Conservation (phyloP, 2,329 filamentous ascomycete species). For the Calonectria honghensis region DNA sequence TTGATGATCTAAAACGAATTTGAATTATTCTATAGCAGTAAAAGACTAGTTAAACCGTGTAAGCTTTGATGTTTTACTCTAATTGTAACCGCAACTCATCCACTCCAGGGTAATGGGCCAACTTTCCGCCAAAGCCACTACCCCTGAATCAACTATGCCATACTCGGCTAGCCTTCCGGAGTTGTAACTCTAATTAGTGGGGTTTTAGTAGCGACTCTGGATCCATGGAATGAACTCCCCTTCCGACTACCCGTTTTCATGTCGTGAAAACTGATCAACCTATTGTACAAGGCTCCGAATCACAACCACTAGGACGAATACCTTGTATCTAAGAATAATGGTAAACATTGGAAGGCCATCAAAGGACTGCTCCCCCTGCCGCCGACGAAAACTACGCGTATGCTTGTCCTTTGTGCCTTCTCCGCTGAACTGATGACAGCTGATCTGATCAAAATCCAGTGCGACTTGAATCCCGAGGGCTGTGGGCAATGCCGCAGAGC, state of each 20-base stretch:
- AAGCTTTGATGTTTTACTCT: neutral
- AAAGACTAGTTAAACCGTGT: neutral
- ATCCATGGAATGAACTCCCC: neutral
- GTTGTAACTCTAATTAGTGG: conserved; percentile 12
- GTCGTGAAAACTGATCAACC: neutral
- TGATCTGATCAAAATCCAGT: neutral
- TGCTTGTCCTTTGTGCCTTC: neutral
- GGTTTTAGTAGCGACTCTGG: no score
- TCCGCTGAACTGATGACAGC: neutral
- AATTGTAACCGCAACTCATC: neutral
- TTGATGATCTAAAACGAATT: neutral
- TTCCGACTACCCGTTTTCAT: neutral
- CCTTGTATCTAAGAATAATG: neutral
- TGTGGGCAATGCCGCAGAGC: conserved; percentile 54
- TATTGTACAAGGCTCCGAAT: neutral
- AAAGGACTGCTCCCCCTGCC: conserved; percentile 15
- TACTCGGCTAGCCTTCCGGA: conserved; percentile 20
- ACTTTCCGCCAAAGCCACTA: neutral
- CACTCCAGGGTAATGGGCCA: neutral
- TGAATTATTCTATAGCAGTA: neutral
- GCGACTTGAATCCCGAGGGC: conserved; percentile 24
- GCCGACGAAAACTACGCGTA: conserved; percentile 28
- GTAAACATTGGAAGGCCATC: conserved; percentile 23
- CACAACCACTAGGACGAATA: neutral
- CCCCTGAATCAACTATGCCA: neutral